These are phyloP conservation scores for Leccinum pachyderme DNA, from an alignment of 1,284 basidiomycete genomes.

Conservation along the genomic window DNA sequence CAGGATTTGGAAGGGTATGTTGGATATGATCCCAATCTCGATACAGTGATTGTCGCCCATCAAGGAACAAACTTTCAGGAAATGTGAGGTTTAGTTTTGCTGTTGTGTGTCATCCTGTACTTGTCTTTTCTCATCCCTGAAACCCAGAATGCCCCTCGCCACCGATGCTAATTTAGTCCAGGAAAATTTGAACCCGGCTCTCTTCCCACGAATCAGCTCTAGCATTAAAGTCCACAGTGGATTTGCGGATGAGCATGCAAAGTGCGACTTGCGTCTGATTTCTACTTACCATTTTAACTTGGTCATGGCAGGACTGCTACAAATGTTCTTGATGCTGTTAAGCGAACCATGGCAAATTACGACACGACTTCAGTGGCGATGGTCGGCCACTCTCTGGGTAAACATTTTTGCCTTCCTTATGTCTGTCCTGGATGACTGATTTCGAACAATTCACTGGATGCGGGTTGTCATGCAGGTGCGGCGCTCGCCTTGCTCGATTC, in stretches of 20 bases:
- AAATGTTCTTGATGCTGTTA: slow-evolving; percentile 49
- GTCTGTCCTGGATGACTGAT: neutral
- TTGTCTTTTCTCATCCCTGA: neutral
- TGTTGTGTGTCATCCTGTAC: neutral
- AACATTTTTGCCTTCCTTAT: slow-evolving; percentile 1
- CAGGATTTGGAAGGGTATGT: slow-evolving; percentile 36
- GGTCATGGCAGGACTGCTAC: slow-evolving; percentile 43
- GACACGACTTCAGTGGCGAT: slow-evolving; percentile 45
- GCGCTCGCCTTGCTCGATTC: slow-evolving; percentile 53
- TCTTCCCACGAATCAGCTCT: slow-evolving; percentile 60
- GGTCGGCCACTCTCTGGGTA: slow-evolving; percentile 58
- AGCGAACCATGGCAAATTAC: slow-evolving; percentile 40
- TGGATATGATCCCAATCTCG: slow-evolving; percentile 35
- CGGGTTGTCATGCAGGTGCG: slow-evolving; percentile 33
- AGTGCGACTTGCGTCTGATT: slow-evolving; percentile 33
- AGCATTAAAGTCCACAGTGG: slow-evolving; percentile 55
- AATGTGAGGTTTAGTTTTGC: slow-evolving; percentile 23
- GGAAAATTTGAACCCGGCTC: slow-evolving; percentile 37
- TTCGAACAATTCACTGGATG: too few species aligned
- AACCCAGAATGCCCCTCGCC: slow-evolving; percentile 43
- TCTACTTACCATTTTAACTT: neutral
- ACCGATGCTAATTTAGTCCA: slow-evolving; percentile 52
- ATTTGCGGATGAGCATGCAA: slow-evolving; percentile 52
- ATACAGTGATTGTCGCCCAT: slow-evolving; percentile 37
- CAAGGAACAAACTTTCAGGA: slow-evolving; percentile 36